Evolutionary conservation across 1,139 yeast genomes (phyloP).

Genomic region (Magnusiomyces suaveolens): DNA sequence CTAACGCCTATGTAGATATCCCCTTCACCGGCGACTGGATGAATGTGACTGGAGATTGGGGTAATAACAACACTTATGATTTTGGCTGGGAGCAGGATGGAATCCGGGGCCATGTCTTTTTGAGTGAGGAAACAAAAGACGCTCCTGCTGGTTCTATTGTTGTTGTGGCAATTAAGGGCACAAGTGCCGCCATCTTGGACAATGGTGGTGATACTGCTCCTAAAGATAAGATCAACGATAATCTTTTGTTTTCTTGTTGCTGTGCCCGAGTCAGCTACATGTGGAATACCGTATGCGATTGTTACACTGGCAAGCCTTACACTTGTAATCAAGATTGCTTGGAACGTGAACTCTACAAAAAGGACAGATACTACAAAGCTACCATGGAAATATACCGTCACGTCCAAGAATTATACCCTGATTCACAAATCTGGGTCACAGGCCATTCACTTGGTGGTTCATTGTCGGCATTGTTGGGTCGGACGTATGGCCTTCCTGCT

Average conservation of each 20-base stretch:
- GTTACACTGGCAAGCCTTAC: constrained; percentile 67
- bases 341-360: constrained; percentile 61
- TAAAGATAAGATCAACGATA: constrained; percentile 79
- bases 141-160: constrained; percentile 35
- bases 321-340: constrained; percentile 85
- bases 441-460: constrained; percentile 97
- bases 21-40: constrained; percentile 85
- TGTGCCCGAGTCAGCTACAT: constrained; percentile 87
- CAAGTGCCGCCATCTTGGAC: constrained; percentile 80
- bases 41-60: constrained; percentile 61
- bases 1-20: constrained; percentile 77
- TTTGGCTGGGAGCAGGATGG: constrained; percentile 89
- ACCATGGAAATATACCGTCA: constrained; percentile 67
- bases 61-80: constrained; percentile 26
- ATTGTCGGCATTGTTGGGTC: constrained; percentile 65
- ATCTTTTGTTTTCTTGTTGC: constrained; percentile 84
- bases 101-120: constrained; percentile 83
- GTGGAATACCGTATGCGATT: constrained; percentile 95
- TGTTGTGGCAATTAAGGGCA: constrained; percentile 81
- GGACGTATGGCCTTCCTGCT: constrained; percentile 84
- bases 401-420: constrained; percentile 60
- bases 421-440: constrained; percentile 69
- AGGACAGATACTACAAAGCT: constrained; percentile 77
- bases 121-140: constrained; percentile 45
- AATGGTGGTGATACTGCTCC: constrained; percentile 67